Base-by-base conservation (phyloP, 805 yeast species). In the Pichia cephalocereana region DNA sequence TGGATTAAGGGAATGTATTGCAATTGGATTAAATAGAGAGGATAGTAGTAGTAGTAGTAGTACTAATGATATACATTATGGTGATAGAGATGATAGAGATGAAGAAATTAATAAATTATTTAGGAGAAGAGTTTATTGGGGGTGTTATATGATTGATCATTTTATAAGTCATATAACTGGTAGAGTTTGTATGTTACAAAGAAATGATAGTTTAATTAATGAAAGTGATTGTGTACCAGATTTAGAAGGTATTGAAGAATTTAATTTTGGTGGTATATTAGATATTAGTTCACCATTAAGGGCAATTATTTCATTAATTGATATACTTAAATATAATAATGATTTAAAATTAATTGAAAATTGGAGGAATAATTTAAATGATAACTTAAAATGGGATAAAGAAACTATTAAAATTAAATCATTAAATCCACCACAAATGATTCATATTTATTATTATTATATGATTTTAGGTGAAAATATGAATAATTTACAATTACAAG, bases 111-210 rank as follows among this genome's bases (percentile, higher is more conserved):
- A 23, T 23, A 23, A 23, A 32, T 69, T 79, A 44, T 77, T 80
- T 47, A 68, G 83, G 49, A 72, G 79, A 44, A 65, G 86, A 49
- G 76, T 80, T 11, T 77, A 76, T 58, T 80, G 86, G 86, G 86
- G 86, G 4, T 73, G 80, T 44, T 80, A 75, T 59, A 65, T 80
- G 48, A 82, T 81, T 2, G 86, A 80, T 59, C 84, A 79, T 57
- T 76, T 80, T 54, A 76, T 80, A 36, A 75, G 82, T 57, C 63
- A 80, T 37, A 65, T 79, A 44, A 62, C 79, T 43, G 86, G 86
- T 4, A 63, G 84, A 45, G 82, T 83, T 0, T 72, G 82, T 0
- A 63, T 74, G 1, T 60, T 80, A 45, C 76, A 79, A 55, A 68
- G 75, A 44, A 69, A 74, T 41, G 81, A 80, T 53, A 77, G 85